A percentile compares a stretch with the other conserved stretches of the same genome.
Evolutionary conservation across 257 asterid species (phyloP).

Genomic region (Cynanchum wilfordii): DNA sequence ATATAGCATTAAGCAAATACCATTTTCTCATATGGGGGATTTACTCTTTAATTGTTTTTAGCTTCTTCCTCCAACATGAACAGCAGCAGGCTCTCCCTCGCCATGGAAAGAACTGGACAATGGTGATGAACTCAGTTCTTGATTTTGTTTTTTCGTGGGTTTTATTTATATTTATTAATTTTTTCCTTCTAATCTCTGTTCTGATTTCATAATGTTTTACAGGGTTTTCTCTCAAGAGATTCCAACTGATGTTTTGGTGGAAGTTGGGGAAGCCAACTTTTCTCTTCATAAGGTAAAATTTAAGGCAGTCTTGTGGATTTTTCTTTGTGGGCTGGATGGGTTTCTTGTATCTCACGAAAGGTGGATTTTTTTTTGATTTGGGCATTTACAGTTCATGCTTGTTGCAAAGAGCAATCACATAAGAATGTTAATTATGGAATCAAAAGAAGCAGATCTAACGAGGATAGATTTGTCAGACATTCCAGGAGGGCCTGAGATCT

Average conservation of each 20-base stretch:
- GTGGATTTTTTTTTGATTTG: not conserved
- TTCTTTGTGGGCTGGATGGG: not conserved
- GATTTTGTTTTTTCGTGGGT: too few relatives aligned
- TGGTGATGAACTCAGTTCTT: conserved; percentile 44
- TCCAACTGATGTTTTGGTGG: conserved; percentile 76
- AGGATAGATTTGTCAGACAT: conserved; percentile 61
- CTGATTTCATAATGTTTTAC: conserved; percentile 12
- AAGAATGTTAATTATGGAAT: conserved; percentile 62
- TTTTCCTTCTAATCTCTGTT: not conserved
- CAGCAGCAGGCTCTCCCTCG: conserved; percentile 44
- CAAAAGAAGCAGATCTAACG: conserved; percentile 57
- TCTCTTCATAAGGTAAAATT: conserved; percentile 80
- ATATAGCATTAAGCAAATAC: conserved; percentile 23
- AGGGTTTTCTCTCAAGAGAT: conserved; percentile 95
- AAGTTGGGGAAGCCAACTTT: conserved; percentile 71
- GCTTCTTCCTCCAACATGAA: conserved; percentile 24
- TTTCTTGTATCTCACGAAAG: not conserved
- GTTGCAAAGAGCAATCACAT: conserved; percentile 89
- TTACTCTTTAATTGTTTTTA: conserved; percentile 2
- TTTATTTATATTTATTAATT: too few relatives aligned
- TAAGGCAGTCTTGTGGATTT: not conserved
- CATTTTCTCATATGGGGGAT: conserved; percentile 12
- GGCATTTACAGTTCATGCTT: conserved; percentile 67
- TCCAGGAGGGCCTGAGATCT: conserved; percentile 91
- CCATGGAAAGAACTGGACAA: conserved; percentile 96